Base-by-base conservation (phyloP, 2,329 filamentous ascomycete species). In the Aurifilum marmelostoma region DNA sequence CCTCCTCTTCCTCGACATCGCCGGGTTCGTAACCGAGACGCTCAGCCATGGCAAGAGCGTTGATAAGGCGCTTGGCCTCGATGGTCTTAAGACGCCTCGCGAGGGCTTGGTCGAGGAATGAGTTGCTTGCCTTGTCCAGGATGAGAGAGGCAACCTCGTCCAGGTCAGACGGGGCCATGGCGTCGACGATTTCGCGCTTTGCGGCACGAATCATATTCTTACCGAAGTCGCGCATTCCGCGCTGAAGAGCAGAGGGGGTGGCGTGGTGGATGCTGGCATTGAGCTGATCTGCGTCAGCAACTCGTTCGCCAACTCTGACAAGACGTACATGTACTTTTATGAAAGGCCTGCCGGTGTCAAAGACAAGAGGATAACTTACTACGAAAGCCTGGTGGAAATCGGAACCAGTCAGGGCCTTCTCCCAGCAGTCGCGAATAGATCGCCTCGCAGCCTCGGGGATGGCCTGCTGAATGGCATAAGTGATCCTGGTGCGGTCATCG, bases 21-120 rank as follows among this genome's bases (percentile, higher is more conserved):
- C 79, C 77, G 0, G 79, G 77, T 63, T 87, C 83, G 67, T 88
- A 89, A 2, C 87, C 87, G 0, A 89, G 80, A 2, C 87, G 84
- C 72, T 87, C 85, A 1, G 86, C 85, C 47, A 83, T 80, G 1
- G 86, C 86, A 27, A 89, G 80, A 18, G 85, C 84, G 68, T 88
- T 88, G 66, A 89, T 83, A 3, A 89, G 80, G 18, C 83, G 80
- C 34, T 84, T 82, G 0, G 85, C 85, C 12, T 82, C 81, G 65
- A 89, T 88, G 1, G 84, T 86, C 60, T 80, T 79, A 3, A 89
- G 78, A 0, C 87, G 83, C 66, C 76, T 79, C 24, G 83, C 82
- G n/a, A 89, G 74, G 3, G 82, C 85, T 66, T 79, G 81, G 73
- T 88, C 86, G 1, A 88, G 79, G 66, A 89, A 87, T 1, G 72